phyloP scores from a whole-genome alignment of 2,329 filamentous ascomycete genomes.

The Chaetomiaceae sp. region DNA sequence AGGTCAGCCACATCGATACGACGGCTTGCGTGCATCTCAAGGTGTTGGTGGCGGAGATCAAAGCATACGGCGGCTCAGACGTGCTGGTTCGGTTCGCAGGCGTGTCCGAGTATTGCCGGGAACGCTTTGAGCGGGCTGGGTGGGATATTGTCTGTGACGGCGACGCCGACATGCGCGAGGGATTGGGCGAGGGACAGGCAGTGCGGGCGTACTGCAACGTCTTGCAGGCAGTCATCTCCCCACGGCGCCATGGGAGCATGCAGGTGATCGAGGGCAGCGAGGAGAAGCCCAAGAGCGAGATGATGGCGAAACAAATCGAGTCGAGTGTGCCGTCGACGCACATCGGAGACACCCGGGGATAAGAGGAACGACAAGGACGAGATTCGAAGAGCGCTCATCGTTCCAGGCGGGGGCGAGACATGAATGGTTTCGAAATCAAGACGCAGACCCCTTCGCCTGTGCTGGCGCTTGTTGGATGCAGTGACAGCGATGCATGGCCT shows the following conservation, averaged over 20 bases:
- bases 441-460: too few relatives aligned
- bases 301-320: background rate
- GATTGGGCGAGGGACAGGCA: background rate
- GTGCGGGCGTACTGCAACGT: background rate
- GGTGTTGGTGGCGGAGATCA: slow-evolving; percentile 45
- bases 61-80: slow-evolving; percentile 43
- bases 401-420: too few relatives aligned
- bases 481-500: too few relatives aligned
- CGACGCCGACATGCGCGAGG: slow-evolving; percentile 28
- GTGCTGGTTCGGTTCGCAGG: slow-evolving; percentile 47
- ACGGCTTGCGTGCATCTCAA: slow-evolving; percentile 48
- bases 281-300: slow-evolving; percentile 1
- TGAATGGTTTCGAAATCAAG: too few relatives aligned
- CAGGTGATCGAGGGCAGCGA: background rate
- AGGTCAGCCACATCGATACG: slow-evolving; percentile 49
- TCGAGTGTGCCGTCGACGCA: too few relatives aligned
- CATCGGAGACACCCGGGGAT: too few relatives aligned
- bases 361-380: too few relatives aligned
- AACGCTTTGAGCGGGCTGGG: slow-evolving; percentile 36
- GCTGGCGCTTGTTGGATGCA: too few relatives aligned
- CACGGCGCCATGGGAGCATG: background rate
- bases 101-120: slow-evolving; percentile 39
- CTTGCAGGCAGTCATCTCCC: background rate
- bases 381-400: too few relatives aligned
- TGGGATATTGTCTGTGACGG: slow-evolving; percentile 24